Percentiles rank a stretch among this genome's conserved stretches.
Conservation (phyloP, 352 stramenopile genomes). For the Pythium brachiatum region DNA sequence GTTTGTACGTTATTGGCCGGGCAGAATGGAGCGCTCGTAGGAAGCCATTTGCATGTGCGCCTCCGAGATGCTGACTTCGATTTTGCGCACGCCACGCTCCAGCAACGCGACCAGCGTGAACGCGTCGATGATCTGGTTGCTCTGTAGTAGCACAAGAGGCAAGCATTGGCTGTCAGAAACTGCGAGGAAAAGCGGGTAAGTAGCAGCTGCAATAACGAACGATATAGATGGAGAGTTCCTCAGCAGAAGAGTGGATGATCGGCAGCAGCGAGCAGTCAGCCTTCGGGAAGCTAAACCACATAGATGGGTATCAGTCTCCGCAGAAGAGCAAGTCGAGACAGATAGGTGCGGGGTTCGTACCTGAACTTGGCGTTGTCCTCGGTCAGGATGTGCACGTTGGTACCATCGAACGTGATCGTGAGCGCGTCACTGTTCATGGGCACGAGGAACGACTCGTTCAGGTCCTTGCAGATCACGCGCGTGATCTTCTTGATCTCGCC, state of each 20-base stretch:
- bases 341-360: too few species aligned
- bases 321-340: too few species aligned
- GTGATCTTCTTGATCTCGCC: slow-evolving; percentile 96
- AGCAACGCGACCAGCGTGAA: slow-evolving; percentile 79
- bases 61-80: slow-evolving; percentile 95
- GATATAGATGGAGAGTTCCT: slow-evolving; percentile 96
- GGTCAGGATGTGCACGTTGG: slow-evolving; percentile 90
- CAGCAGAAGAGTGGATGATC: slow-evolving; percentile 96
- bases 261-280: slow-evolving; percentile 94
- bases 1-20: slow-evolving; percentile 1
- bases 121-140: slow-evolving; percentile 82
- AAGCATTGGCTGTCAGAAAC: not conserved
- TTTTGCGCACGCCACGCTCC: slow-evolving; percentile 76
- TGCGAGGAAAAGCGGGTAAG: not conserved
- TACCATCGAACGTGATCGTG: slow-evolving; percentile 81
- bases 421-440: slow-evolving; percentile 94
- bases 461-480: slow-evolving; percentile 92
- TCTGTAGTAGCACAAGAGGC: slow-evolving; percentile 33
- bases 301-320: too few species aligned
- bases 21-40: slow-evolving; percentile 71
- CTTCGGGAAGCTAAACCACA: slow-evolving; percentile 83
- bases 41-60: slow-evolving; percentile 88
- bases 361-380: slow-evolving; percentile 95
- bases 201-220: slow-evolving; percentile 36
- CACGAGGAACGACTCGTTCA: slow-evolving; percentile 98